A percentile compares a stretch with the other conserved stretches of the same genome.
Evolutionary conservation across 805 yeast genomes (phyloP).

Genomic region (Wickerhamomyces xylosicus): DNA sequence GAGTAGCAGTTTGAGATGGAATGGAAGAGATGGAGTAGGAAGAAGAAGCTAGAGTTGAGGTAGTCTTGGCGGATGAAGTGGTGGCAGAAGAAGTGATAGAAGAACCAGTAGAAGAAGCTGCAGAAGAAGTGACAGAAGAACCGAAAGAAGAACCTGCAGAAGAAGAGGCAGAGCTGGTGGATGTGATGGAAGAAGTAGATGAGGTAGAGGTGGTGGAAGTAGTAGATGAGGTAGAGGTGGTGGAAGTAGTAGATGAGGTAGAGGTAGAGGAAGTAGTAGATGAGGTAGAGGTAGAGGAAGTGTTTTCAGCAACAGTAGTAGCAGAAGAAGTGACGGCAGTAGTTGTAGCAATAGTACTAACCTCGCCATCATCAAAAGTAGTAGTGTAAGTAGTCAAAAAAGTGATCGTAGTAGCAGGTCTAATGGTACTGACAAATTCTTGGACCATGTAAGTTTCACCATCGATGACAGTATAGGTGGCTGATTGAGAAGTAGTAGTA

Average conservation of each 20-base stretch:
- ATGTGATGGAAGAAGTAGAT: conserved; percentile 1
- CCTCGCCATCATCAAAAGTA: conserved; percentile 10
- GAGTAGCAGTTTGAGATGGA: conserved; percentile 1
- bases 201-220: conserved; percentile 1
- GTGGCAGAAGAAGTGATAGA: conserved; percentile 3
- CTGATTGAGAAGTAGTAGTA: conserved; percentile 1
- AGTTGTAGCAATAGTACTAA: conserved; percentile 1
- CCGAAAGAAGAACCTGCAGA: neutral
- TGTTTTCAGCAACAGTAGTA: conserved; percentile 1
- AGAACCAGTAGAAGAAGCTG: conserved; percentile 1
- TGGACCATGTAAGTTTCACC: conserved; percentile 19
- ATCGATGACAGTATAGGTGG: conserved; percentile 11
- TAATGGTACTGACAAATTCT: conserved; percentile 15
- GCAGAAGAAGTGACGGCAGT: conserved; percentile 3
- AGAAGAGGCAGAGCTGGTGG: conserved; percentile 1
- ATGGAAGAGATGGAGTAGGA: neutral
- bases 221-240: conserved; percentile 1
- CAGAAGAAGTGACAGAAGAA: neutral
- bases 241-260: neutral
- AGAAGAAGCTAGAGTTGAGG: neutral
- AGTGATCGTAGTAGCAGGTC: conserved; percentile 15
- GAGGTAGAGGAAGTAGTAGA: neutral
- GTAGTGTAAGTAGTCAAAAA: conserved; percentile 15
- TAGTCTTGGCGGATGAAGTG: conserved; percentile 1
- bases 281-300: neutral